Conservation (phyloP, 768 basidiomycete species). For the Asterophora parasitica region DNA sequence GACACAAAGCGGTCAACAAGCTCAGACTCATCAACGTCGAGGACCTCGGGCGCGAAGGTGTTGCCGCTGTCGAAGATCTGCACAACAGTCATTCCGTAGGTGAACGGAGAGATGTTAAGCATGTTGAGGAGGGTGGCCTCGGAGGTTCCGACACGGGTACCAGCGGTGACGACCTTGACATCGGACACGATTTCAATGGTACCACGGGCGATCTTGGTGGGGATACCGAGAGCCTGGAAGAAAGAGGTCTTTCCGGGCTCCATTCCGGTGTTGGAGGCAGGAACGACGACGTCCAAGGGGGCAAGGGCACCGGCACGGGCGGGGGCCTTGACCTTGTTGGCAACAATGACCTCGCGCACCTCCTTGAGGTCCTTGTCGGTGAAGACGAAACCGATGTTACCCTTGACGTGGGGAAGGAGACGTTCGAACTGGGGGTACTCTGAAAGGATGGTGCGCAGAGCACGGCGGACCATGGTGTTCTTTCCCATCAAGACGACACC, state of each 20-base stretch:
- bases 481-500: conserved; percentile 99
- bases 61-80: conserved; percentile 97
- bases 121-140: conserved; percentile 99
- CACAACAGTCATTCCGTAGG: conserved; percentile 97
- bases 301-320: conserved; percentile 98
- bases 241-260: conserved; percentile 99
- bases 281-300: conserved; percentile 87
- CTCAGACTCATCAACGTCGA: conserved; percentile 90
- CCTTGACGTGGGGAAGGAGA: conserved; percentile 91
- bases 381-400: conserved; percentile 99
- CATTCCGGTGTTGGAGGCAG: conserved; percentile 99
- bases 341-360: conserved; percentile 84
- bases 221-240: conserved; percentile 99
- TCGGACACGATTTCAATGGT: conserved; percentile 99
- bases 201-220: conserved; percentile 99
- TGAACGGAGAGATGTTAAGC: conserved; percentile 99
- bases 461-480: conserved; percentile 99
- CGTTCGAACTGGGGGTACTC: conserved; percentile 95
- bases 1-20: conserved; percentile 89
- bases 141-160: conserved; percentile 92
- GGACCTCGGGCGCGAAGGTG: conserved; percentile 81
- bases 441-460: conserved; percentile 83
- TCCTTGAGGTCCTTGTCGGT: conserved; percentile 91
- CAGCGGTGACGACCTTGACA: conserved; percentile 90
- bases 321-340: conserved; percentile 98